Conservation (phyloP, 2,329 filamentous ascomycete genomes). For the Dryadomyces quercus-mongolicae region DNA sequence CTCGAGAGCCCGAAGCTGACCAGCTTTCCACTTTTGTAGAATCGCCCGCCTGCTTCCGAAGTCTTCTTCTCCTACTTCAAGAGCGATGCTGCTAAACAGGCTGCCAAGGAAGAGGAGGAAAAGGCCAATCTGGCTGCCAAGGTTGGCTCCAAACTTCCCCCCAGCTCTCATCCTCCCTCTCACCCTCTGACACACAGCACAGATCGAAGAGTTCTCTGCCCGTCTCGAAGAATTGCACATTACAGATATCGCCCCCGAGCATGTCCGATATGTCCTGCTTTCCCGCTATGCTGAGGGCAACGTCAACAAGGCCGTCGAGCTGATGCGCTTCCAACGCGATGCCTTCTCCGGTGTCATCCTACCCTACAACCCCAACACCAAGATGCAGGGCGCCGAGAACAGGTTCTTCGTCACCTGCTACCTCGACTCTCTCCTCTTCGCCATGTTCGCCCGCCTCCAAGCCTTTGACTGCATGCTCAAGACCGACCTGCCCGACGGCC, state of each 20-base stretch:
- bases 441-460: constrained; percentile 86
- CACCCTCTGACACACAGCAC: not conserved
- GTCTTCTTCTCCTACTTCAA: constrained; percentile 54
- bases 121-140: constrained; percentile 19
- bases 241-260: constrained; percentile 41
- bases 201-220: constrained; percentile 30
- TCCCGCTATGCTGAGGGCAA: constrained; percentile 57
- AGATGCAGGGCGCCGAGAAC: constrained; percentile 78
- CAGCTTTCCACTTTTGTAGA: constrained; percentile 20
- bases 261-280: constrained; percentile 41
- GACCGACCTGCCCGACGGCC: constrained; percentile 61
- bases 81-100: constrained; percentile 43
- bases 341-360: constrained; percentile 69
- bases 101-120: constrained; percentile 40
- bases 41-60: constrained; percentile 41
- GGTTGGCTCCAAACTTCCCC: not conserved
- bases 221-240: constrained; percentile 32
- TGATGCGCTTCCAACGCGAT: constrained; percentile 68
- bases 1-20: not conserved
- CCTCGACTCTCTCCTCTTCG: constrained; percentile 79
- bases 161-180: not conserved
- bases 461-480: constrained; percentile 92
- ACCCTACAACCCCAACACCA: constrained; percentile 58
- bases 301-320: constrained; percentile 59
- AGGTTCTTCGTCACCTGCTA: constrained; percentile 85